Percentiles rank a stretch among this genome's conserved stretches.
Evolutionary conservation across 2,329 filamentous ascomycete genomes (phyloP).

Genomic region (Sphaerulina populicola): DNA sequence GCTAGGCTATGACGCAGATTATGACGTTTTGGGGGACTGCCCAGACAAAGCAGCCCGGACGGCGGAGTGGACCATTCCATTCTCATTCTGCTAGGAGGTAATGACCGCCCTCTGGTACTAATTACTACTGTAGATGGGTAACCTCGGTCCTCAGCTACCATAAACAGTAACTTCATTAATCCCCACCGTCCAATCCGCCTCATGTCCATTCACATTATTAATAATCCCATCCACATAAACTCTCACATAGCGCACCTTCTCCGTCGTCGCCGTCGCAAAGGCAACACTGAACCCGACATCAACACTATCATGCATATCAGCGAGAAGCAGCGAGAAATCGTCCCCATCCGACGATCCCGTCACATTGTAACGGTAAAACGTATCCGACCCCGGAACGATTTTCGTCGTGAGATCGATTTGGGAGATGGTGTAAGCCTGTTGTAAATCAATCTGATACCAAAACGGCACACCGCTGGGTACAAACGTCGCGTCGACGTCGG

Average conservation of each 20-base stretch:
- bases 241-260: constrained; percentile 7
- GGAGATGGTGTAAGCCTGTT: constrained; percentile 8
- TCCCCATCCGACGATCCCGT: constrained; percentile 13
- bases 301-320: constrained; percentile 8
- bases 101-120: too few relatives aligned
- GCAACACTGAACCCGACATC: constrained; percentile 10
- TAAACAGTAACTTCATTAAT: constrained; percentile 12
- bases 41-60: too few relatives aligned
- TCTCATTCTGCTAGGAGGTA: too few relatives aligned
- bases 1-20: too few relatives aligned
- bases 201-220: constrained; percentile 9
- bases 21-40: too few relatives aligned
- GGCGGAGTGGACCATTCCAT: too few relatives aligned
- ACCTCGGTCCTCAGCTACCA: constrained; percentile 4
- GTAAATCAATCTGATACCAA: constrained; percentile 20
- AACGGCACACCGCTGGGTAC: constrained; percentile 18
- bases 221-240: constrained; percentile 6
- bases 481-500: constrained; percentile 9
- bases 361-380: constrained; percentile 20
- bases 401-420: constrained; percentile 19
- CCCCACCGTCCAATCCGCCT: constrained; percentile 8
- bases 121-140: too few relatives aligned
- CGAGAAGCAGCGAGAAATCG: constrained; percentile 9
- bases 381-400: constrained; percentile 18
- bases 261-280: background rate